Percentiles rank a stretch among this genome's conserved stretches.
Evolutionary conservation across 148 eudicot genomes (phyloP).

Genomic region (Amaranthus cruentus): DNA sequence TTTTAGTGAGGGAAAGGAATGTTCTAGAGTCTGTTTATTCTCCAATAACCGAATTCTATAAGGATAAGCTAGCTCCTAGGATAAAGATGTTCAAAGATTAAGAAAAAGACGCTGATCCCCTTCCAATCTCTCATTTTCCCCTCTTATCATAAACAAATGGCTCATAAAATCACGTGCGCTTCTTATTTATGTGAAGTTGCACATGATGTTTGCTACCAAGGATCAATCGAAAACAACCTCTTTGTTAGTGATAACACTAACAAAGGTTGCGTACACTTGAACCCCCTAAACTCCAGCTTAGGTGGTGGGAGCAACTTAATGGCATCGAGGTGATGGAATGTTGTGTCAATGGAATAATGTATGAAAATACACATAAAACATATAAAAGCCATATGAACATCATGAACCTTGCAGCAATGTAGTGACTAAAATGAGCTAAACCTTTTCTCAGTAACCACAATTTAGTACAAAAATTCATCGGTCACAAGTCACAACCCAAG

Average conservation of each 20-base stretch:
- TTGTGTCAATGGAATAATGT: too few species aligned
- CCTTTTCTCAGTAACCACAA: background rate
- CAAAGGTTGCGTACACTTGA: too few species aligned
- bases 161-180: background rate
- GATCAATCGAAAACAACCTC: too few species aligned
- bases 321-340: too few species aligned
- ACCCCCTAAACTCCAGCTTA: too few species aligned
- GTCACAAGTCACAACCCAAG: slow-evolving; percentile 5
- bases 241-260: too few species aligned
- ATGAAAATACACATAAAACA: background rate
- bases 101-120: background rate
- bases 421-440: background rate
- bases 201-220: too few species aligned
- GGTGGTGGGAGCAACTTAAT: too few species aligned
- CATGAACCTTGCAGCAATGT: background rate
- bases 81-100: background rate
- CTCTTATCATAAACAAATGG: background rate
- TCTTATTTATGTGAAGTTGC: too few species aligned
- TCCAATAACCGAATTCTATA: background rate
- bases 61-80: background rate
- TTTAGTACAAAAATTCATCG: background rate
- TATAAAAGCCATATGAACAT: background rate
- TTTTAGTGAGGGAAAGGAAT: background rate
- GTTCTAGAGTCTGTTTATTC: background rate
- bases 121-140: background rate